Base-by-base conservation (phyloP, 768 basidiomycete species). In the Hygrophoropsis aurantiaca region DNA sequence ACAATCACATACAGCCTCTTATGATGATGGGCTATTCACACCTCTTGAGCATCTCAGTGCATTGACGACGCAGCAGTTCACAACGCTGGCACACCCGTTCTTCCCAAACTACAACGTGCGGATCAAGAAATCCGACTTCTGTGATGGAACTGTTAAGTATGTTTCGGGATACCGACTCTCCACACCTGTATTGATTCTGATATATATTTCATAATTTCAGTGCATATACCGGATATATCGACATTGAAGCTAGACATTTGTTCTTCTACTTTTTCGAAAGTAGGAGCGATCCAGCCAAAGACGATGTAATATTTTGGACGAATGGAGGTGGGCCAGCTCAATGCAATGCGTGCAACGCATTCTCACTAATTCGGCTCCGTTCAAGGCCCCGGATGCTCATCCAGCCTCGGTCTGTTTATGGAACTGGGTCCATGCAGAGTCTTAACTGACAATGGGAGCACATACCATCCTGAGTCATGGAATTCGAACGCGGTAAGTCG, bases 211-310 rank as follows among this genome's bases (percentile, higher is more conserved):
- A n/a, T n/a, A n/a, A n/a, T 21, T 30, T 23, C 25, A 83, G 80
- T 16, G 66, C 74, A 1, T 86, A 81, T 58, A 83, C 82, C 0
- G 84, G 84, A 9, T 85, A 85, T 53, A 82, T 86, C 44, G 84
- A 85, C 49, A 72, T 83, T 37, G 70, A 80, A 57, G 80, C 81
- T 18, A 77, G 81, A 45, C 83, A 84, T 52, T 44, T 84, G 33
- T 84, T 83, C 64, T 87, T 87, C 68, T 85, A 85, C 64, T 87
- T 87, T 66, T 88, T 87, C 61, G 84, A 87, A 65, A 82, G 80
- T 51, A 68, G 87, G 50, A 71, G 71, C 40, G 67, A 79, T 53
- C 82, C 82, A 23, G 74, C 68, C 13, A 73, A 68, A 54, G 80
- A 81, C 73, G 61, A 82, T 53, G 77, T 84, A 7, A 79, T 83